Evolutionary conservation across 441 rosid genomes (phyloP).

Genomic region (Manihot esculenta): DNA sequence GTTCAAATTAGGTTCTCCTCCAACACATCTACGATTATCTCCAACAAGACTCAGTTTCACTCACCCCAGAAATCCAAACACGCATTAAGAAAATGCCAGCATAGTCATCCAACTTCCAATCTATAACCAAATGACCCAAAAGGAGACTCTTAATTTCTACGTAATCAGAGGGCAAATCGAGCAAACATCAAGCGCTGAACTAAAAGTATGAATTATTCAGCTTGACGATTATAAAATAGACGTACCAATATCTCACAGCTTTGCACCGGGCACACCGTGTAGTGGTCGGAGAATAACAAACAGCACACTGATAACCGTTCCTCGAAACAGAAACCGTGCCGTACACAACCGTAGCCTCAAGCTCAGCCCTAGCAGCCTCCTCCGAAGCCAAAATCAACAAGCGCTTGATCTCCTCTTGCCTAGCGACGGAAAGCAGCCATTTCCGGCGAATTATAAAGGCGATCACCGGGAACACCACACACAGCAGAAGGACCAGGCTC

Average conservation of each 20-base stretch:
- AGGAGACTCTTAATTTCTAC: not conserved
- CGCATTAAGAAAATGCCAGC: not conserved
- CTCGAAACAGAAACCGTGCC: conserved; percentile 30
- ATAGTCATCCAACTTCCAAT: not conserved
- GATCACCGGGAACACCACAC: conserved; percentile 43
- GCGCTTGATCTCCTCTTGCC: conserved; percentile 69
- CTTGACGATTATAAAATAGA: conserved; percentile 8
- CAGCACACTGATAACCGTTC: conserved; percentile 54
- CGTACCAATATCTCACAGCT: conserved; percentile 85
- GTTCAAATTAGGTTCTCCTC: not conserved
- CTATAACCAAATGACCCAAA: not conserved
- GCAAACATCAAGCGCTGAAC: not conserved
- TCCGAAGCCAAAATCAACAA: conserved; percentile 79
- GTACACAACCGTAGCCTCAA: conserved; percentile 56
- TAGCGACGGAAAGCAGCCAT: conserved; percentile 59
- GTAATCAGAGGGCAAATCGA: not conserved
- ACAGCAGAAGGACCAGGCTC: conserved; percentile 58
- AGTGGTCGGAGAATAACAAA: conserved; percentile 70
- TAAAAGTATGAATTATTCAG: not conserved
- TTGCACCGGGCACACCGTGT: conserved; percentile 87
- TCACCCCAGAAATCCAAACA: not conserved
- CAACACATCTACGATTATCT: conserved; percentile 6
- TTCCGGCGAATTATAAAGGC: conserved; percentile 52
- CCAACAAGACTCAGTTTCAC: not conserved
- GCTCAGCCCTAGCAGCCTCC: conserved; percentile 84